Conservation (phyloP, 2,329 filamentous ascomycete genomes). For the Dactylellina parvicollis region DNA sequence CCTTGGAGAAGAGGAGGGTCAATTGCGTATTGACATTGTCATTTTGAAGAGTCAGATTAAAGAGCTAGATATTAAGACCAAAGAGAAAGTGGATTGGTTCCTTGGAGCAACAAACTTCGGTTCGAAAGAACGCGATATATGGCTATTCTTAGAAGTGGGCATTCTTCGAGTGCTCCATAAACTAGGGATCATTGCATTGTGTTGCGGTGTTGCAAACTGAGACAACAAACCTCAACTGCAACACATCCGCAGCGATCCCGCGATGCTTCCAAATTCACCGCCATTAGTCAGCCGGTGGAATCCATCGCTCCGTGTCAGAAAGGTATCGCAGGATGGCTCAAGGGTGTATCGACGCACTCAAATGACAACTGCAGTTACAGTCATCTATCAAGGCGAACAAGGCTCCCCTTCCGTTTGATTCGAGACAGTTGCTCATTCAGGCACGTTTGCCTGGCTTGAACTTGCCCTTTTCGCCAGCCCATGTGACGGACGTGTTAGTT, state of each 20-base stretch:
- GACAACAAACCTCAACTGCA: slow-evolving; percentile 9
- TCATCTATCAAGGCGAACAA: slow-evolving; percentile 42
- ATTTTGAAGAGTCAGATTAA: no score
- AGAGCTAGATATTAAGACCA: background rate
- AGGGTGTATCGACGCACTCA: slow-evolving; percentile 12
- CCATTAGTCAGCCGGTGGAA: slow-evolving; percentile 38
- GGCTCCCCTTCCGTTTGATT: slow-evolving; percentile 46
- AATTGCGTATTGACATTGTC: no score
- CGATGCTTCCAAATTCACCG: background rate
- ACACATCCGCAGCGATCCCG: slow-evolving; percentile 23
- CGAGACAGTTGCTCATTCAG: slow-evolving; percentile 28
- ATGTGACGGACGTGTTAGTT: slow-evolving; percentile 54
- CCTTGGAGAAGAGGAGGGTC: no score
- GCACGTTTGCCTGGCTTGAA: slow-evolving; percentile 23
- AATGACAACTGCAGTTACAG: slow-evolving; percentile 27
- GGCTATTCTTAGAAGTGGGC: no score
- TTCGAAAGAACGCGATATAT: no score
- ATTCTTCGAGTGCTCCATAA: no score
- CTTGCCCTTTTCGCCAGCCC: slow-evolving; percentile 10
- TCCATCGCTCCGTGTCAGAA: slow-evolving; percentile 10
- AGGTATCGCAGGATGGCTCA: background rate
- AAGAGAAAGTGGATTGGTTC: background rate
- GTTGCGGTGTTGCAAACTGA: slow-evolving; percentile 42
- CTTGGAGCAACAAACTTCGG: no score
- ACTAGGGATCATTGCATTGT: background rate